A percentile compares a stretch with the other conserved stretches of the same genome.
These are phyloP conservation scores for Sporisorium exsertum DNA, from an alignment of 1,284 basidiomycete genomes.

Conservation along the genomic window DNA sequence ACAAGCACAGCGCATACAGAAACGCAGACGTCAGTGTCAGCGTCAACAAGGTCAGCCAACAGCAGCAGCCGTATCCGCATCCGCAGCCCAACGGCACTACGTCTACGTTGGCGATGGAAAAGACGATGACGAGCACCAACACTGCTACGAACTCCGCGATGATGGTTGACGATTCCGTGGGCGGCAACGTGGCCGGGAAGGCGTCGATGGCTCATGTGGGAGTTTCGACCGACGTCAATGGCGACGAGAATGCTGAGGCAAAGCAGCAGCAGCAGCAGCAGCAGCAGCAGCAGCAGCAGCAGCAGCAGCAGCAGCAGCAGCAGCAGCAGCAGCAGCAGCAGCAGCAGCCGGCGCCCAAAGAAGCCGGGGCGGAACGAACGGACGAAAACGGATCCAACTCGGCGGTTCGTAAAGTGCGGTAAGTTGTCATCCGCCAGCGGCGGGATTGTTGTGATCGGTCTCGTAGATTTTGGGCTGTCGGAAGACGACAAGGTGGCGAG, in stretches of 20 bases:
- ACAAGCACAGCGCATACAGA: constrained; percentile 15
- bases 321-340: not conserved
- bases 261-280: not conserved
- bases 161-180: constrained; percentile 21
- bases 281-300: not conserved
- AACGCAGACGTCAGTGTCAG: constrained; percentile 12
- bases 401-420: constrained; percentile 40
- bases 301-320: not conserved
- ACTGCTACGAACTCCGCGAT: constrained; percentile 25
- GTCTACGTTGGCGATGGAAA: not conserved
- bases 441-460: not conserved
- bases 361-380: not conserved
- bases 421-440: constrained; percentile 3
- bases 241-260: not conserved
- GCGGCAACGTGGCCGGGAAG: not conserved
- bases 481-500: constrained; percentile 7
- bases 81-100: not conserved
- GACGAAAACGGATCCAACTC: constrained; percentile 9
- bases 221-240: not conserved
- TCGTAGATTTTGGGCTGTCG: not conserved
- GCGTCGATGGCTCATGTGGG: not conserved
- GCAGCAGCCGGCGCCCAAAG: not conserved
- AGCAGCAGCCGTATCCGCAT: not conserved
- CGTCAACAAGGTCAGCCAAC: not conserved
- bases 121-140: constrained; percentile 17